Conservation (phyloP, 2,329 filamentous ascomycete species). For the Aureobasidium subglaciale region DNA sequence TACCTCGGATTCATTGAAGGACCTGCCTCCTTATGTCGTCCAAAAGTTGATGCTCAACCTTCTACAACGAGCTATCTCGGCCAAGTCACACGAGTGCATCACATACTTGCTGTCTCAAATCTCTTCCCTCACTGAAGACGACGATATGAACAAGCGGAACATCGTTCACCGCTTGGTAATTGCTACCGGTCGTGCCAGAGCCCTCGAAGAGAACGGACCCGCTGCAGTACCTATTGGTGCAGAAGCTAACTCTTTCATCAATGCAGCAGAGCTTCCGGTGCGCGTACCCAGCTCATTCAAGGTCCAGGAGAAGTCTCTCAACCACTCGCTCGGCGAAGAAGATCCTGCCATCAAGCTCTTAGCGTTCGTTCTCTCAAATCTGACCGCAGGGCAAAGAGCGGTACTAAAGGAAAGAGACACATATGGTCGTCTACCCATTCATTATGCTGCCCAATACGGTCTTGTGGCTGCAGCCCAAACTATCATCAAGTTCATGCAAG, state of each 20-base stretch:
- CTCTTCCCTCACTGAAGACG: conserved; percentile 69
- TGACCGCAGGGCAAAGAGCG: conserved; percentile 59
- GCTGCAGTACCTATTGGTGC: conserved; percentile 8
- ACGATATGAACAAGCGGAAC: conserved; percentile 91
- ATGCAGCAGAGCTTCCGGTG: conserved; percentile 65
- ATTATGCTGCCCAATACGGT: conserved; percentile 92
- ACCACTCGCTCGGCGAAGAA: conserved; percentile 55
- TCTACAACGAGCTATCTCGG: conserved; percentile 68
- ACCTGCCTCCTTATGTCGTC: not conserved
- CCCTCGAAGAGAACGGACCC: conserved; percentile 35
- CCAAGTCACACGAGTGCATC: conserved; percentile 62
- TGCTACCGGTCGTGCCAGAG: conserved; percentile 71
- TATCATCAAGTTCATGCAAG: conserved; percentile 80
- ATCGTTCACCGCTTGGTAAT: conserved; percentile 90
- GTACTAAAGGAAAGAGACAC: conserved; percentile 65
- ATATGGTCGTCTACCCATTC: conserved; percentile 76
- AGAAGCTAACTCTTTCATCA: conserved; percentile 66
- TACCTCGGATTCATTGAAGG: conserved; percentile 30
- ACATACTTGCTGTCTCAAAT: conserved; percentile 62
- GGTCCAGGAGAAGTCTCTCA: conserved; percentile 55
- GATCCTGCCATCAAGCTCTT: conserved; percentile 70
- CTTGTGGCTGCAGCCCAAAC: conserved; percentile 85
- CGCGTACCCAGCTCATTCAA: conserved; percentile 55
- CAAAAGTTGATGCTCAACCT: conserved; percentile 62
- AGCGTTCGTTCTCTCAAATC: conserved; percentile 55